phyloP scores from a whole-genome alignment of 768 basidiomycete species.

The Lepiota venenata region DNA sequence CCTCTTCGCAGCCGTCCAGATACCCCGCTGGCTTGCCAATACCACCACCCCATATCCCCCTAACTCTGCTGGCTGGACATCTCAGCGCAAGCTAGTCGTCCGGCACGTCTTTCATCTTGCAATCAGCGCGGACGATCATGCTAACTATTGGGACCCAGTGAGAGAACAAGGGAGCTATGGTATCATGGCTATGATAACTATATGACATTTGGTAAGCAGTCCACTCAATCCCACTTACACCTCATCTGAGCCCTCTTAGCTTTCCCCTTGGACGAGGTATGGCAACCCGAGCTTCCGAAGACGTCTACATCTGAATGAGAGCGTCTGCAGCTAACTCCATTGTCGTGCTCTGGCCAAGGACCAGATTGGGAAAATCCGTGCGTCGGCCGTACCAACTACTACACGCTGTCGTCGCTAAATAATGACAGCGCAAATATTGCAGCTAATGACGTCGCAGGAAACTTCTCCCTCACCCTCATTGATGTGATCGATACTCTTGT shows the following conservation, averaged over 20 bases:
- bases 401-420: constrained; percentile 10
- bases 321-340: constrained; percentile 66
- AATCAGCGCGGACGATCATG: background rate
- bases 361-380: constrained; percentile 84
- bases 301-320: constrained; percentile 4
- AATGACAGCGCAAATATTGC: constrained; percentile 60
- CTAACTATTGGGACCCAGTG: constrained; percentile 34
- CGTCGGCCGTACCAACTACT: constrained; percentile 24
- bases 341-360: constrained; percentile 86
- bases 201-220: constrained; percentile 68
- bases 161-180: constrained; percentile 76
- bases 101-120: constrained; percentile 38
- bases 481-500: constrained; percentile 87
- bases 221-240: background rate
- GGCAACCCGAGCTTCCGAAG: background rate
- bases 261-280: constrained; percentile 85
- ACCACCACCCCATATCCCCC: constrained; percentile 28
- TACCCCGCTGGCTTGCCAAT: constrained; percentile 26
- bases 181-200: constrained; percentile 89
- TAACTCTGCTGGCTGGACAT: constrained; percentile 46
- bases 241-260: constrained; percentile 38
- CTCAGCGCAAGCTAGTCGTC: constrained; percentile 50
- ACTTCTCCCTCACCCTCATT: constrained; percentile 82
- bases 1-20: constrained; percentile 11
- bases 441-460: constrained; percentile 91